Evolutionary conservation across 2,329 filamentous ascomycete genomes (phyloP).

Genomic region (Bipolaris gigantea): DNA sequence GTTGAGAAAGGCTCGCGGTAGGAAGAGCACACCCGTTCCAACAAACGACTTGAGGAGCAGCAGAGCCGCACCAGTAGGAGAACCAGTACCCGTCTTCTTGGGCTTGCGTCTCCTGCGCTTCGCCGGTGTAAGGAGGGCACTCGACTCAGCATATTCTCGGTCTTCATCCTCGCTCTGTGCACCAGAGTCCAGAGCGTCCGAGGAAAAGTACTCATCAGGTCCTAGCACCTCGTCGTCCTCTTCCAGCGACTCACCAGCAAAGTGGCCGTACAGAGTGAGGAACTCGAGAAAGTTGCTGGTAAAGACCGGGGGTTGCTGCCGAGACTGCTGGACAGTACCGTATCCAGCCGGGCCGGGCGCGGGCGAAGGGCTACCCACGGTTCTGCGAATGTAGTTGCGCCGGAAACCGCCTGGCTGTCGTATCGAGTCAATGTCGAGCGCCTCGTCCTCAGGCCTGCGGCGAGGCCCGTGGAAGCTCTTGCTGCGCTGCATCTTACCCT

Average conservation of each 20-base stretch:
- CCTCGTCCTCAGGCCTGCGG: conserved; percentile 76
- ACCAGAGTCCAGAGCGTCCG: conserved; percentile 65
- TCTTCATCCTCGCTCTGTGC: conserved; percentile 61
- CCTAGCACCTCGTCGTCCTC: conserved; percentile 90
- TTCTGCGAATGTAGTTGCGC: conserved; percentile 81
- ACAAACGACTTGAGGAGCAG: conserved; percentile 97
- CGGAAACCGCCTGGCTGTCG: conserved; percentile 92
- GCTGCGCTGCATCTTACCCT: conserved; percentile 70
- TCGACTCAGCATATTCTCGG: conserved; percentile 82
- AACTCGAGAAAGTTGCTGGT: conserved; percentile 97
- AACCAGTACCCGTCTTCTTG: conserved; percentile 75
- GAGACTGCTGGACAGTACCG: conserved; percentile 35
- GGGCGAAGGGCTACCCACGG: conserved; percentile 65
- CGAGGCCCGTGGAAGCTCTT: conserved; percentile 82
- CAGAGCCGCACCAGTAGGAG: conserved; percentile 75
- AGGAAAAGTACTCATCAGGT: conserved; percentile 89
- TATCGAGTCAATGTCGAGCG: conserved; percentile 84
- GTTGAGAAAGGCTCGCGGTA: conserved; percentile 90
- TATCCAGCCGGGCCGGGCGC: conserved; percentile 49
- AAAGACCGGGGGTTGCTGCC: conserved; percentile 51
- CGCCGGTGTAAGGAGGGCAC: conserved; percentile 70
- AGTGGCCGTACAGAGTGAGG: conserved; percentile 91
- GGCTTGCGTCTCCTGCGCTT: conserved; percentile 76
- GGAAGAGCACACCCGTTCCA: conserved; percentile 90
- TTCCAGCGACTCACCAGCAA: conserved; percentile 93